These are phyloP conservation scores for Phytophthora pseudosyringae DNA, from an alignment of 352 stramenopile species.

Conservation along the genomic window DNA sequence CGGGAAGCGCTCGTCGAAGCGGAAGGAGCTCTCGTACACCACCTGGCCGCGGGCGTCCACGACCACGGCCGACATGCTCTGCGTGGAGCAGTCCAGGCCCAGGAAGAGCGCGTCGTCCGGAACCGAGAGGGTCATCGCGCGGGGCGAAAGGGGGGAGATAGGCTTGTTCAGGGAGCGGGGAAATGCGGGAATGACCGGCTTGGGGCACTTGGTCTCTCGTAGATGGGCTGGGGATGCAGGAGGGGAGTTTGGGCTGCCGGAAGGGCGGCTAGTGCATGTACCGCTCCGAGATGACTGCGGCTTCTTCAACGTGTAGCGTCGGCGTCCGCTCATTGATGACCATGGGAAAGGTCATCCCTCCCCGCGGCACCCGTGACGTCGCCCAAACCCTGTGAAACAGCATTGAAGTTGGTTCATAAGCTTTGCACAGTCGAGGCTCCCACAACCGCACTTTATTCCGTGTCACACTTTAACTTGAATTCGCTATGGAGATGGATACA, in stretches of 20 bases:
- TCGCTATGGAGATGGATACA: neutral
- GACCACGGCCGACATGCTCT: conserved; percentile 84
- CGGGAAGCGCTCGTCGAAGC: conserved; percentile 75
- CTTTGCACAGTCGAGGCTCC: conserved; percentile 1
- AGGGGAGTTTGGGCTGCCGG: neutral
- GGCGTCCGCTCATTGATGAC: neutral
- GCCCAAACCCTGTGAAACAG: neutral
- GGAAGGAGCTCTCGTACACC: conserved; percentile 63
- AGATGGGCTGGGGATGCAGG: conserved; percentile 1
- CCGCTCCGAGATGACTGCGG: conserved; percentile 15
- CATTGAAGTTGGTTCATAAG: conserved; percentile 21
- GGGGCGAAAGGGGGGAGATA: neutral
- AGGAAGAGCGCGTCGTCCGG: conserved; percentile 49
- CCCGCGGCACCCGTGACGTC: conserved; percentile 11
- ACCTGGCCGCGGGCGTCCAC: conserved; percentile 45
- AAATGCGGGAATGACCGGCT: conserved; percentile 26
- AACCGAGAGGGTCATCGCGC: conserved; percentile 12
- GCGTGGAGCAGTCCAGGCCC: conserved; percentile 85
- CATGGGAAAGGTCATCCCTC: conserved; percentile 19
- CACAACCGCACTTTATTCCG: conserved; percentile 1
- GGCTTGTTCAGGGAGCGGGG: conserved; percentile 3
- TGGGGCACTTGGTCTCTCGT: neutral
- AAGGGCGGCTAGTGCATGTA: conserved; percentile 16
- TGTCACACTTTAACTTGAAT: neutral
- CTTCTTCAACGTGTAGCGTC: conserved; percentile 7